Evolutionary conservation across 176 grass and related monocot species (phyloP).

Genomic region (Raddia guianensis): DNA sequence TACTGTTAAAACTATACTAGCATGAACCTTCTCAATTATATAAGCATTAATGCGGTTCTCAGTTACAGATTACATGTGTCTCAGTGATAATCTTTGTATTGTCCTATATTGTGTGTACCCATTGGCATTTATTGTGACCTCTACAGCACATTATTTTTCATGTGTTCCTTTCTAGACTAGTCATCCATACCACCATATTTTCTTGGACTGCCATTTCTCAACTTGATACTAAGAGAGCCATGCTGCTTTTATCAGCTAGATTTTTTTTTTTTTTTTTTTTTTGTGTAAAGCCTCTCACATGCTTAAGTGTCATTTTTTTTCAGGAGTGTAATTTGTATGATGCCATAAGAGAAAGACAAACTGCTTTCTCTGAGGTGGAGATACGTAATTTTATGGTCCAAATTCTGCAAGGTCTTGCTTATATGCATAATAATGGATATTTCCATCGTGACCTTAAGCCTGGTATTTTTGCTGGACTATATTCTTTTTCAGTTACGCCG

Average conservation of each 20-base stretch:
- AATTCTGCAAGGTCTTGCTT: constrained; percentile 81
- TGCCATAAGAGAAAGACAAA: constrained; percentile 66
- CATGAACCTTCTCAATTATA: neutral
- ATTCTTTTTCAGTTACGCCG: constrained; percentile 25
- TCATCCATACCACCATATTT: neutral
- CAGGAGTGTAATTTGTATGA: constrained; percentile 82
- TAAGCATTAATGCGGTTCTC: neutral
- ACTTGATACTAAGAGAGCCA: neutral
- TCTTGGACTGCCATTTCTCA: neutral
- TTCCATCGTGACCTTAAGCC: constrained; percentile 96
- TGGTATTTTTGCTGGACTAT: constrained; percentile 49
- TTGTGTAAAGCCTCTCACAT: neutral
- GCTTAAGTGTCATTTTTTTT: constrained; percentile 11
- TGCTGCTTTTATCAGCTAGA: neutral
- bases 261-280: constrained; percentile 16
- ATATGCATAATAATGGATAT: constrained; percentile 95
- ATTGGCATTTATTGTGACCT: neutral
- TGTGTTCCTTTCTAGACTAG: constrained; percentile 4
- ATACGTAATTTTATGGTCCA: constrained; percentile 70
- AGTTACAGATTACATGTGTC: neutral
- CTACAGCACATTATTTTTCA: neutral
- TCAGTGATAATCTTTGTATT: neutral
- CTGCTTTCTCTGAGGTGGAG: constrained; percentile 66
- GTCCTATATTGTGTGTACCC: neutral
- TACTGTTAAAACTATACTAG: neutral